Evolutionary conservation across 805 yeast genomes (phyloP).

Genomic region (Blastobotrys chiropterorum): DNA sequence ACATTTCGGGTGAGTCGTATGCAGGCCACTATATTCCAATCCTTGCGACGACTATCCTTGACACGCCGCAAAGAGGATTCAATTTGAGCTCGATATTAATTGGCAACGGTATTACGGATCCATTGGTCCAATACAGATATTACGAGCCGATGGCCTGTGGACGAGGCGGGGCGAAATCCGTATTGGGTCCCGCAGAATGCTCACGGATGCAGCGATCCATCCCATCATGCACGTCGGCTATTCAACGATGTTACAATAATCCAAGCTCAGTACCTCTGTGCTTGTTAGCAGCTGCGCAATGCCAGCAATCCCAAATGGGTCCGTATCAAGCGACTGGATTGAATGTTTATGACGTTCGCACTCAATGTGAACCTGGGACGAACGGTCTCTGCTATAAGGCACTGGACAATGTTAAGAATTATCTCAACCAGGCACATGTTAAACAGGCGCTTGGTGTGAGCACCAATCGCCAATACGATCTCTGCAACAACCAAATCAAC

Average conservation of each 20-base stretch:
- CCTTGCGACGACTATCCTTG: slow-evolving; percentile 51
- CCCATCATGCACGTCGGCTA: slow-evolving; percentile 59
- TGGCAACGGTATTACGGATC: slow-evolving; percentile 91
- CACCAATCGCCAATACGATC: slow-evolving; percentile 45
- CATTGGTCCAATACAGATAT: slow-evolving; percentile 67
- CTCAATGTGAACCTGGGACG: slow-evolving; percentile 46
- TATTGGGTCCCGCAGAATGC: slow-evolving; percentile 63
- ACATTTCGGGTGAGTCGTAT: slow-evolving; percentile 89
- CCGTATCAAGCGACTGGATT: slow-evolving; percentile 57
- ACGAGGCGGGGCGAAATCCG: slow-evolving; percentile 69
- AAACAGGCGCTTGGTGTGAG: slow-evolving; percentile 61
- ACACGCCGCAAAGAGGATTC: slow-evolving; percentile 45
- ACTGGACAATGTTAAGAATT: slow-evolving; percentile 44
- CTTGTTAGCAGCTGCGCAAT: slow-evolving; percentile 78
- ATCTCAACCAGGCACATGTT: slow-evolving; percentile 48
- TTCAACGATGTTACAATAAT: slow-evolving; percentile 62
- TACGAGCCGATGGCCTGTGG: slow-evolving; percentile 96
- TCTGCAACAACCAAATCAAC: slow-evolving; percentile 71
- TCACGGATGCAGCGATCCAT: slow-evolving; percentile 52
- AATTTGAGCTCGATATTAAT: slow-evolving; percentile 74
- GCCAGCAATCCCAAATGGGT: slow-evolving; percentile 59
- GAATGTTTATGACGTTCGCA: slow-evolving; percentile 61
- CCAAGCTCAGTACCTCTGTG: slow-evolving; percentile 63
- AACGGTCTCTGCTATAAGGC: slow-evolving; percentile 50
- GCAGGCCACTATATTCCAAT: slow-evolving; percentile 94